A percentile compares a stretch with the other conserved stretches of the same genome.
These are phyloP conservation scores for Malassezia restricta DNA, from an alignment of 1,284 basidiomycete genomes.

Conservation along the genomic window DNA sequence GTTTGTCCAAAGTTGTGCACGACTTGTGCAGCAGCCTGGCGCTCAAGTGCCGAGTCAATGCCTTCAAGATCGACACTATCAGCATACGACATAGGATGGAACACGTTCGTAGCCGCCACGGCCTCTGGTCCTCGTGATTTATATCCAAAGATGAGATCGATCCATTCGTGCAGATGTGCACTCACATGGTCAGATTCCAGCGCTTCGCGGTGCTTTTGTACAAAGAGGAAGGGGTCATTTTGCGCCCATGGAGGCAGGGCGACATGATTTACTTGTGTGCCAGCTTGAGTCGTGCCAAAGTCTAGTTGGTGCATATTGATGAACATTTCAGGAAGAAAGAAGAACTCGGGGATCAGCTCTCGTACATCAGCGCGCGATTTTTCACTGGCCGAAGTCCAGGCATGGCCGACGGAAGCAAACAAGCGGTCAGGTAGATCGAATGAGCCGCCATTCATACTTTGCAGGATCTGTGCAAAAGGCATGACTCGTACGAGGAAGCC, in stretches of 20 bases:
- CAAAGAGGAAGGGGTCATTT: conserved; percentile 69
- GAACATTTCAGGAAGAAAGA: conserved; percentile 51
- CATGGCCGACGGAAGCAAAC: conserved; percentile 60
- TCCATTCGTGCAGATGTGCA: conserved; percentile 74
- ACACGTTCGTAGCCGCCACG: conserved; percentile 63
- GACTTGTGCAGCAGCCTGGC: conserved; percentile 81
- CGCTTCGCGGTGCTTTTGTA: conserved; percentile 68
- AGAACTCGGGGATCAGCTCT: conserved; percentile 89
- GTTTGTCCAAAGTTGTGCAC: conserved; percentile 67
- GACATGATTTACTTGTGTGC: conserved; percentile 73
- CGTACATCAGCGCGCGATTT: conserved; percentile 84
- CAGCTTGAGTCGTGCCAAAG: conserved; percentile 72
- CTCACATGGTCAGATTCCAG: conserved; percentile 82
- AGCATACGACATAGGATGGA: conserved; percentile 88
- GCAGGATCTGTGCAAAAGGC: conserved; percentile 49
- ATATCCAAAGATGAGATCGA: conserved; percentile 57
- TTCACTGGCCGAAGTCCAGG: conserved; percentile 72
- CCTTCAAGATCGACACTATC: conserved; percentile 52
- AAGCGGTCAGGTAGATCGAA: conserved; percentile 91
- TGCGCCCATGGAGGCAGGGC: conserved; percentile 84
- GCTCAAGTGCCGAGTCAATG: conserved; percentile 71
- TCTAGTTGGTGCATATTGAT: conserved; percentile 52
- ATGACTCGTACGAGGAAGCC: conserved; percentile 81
- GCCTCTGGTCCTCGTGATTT: conserved; percentile 34
- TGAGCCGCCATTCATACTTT: conserved; percentile 51